These are phyloP conservation scores for Dendrobium nobile DNA, from an alignment of 106 monocot genomes.

Conservation along the genomic window DNA sequence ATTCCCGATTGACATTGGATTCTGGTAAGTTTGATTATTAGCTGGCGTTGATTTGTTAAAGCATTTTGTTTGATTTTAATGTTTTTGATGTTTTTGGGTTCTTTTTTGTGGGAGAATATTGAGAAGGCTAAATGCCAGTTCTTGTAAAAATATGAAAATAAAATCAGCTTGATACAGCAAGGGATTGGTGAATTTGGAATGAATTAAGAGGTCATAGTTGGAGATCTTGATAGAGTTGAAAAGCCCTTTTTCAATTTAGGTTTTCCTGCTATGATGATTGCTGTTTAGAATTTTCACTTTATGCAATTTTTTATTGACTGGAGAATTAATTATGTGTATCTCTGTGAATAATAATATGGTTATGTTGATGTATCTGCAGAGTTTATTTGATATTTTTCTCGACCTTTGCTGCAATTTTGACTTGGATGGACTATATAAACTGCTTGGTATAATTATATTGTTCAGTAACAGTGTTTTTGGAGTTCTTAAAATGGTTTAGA, in stretches of 20 bases:
- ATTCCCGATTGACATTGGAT: background rate
- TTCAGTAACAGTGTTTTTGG: background rate
- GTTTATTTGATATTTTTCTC: too few species aligned
- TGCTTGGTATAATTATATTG: too few species aligned
- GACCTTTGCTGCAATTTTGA: too few species aligned
- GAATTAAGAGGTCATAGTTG: background rate
- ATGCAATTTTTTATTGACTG: background rate
- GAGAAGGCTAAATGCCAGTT: background rate
- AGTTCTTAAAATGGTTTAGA: background rate
- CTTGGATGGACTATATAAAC: too few species aligned
- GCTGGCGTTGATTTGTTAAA: background rate
- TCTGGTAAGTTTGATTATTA: background rate
- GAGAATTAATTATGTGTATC: background rate
- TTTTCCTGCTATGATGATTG: background rate
- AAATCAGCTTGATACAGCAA: background rate
- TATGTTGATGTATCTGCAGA: too few species aligned
- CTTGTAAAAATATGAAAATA: background rate
- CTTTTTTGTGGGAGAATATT: slow-evolving; percentile 1
- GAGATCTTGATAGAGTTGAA: background rate
- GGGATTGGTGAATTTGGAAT: background rate
- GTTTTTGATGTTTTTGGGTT: background rate
- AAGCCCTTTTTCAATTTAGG: background rate
- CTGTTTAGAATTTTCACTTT: background rate
- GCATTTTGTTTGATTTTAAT: background rate
- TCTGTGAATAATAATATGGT: background rate